phyloP scores from a whole-genome alignment of 371 early-diverging fungal genomes.

The Apophysomyces trapeziformis region DNA sequence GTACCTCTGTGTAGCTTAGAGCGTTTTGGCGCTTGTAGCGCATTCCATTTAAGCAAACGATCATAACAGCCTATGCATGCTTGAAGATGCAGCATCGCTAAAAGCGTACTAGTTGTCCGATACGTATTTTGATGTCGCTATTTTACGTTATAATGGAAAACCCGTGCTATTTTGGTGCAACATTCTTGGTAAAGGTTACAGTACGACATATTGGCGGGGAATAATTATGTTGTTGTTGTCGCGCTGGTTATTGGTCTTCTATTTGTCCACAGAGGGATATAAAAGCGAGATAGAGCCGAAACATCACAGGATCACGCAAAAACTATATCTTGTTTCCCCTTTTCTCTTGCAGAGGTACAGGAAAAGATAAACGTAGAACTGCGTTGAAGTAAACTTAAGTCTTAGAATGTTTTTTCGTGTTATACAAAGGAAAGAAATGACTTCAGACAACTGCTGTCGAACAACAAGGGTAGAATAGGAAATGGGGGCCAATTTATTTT shows the following conservation, averaged over 20 bases:
- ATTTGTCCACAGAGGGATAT: background rate
- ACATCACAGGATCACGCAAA: background rate
- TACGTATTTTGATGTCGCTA: too few species aligned
- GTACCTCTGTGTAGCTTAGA: background rate
- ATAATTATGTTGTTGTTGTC: slow-evolving; percentile 5
- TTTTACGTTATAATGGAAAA: too few species aligned
- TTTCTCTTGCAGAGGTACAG: too few species aligned
- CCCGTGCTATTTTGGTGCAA: slow-evolving; percentile 4
- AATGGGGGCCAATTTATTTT: background rate
- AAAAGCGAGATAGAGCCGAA: background rate
- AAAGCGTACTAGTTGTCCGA: too few species aligned
- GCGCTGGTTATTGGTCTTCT: background rate
- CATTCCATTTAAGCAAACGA: too few species aligned
- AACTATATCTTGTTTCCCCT: background rate
- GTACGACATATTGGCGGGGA: slow-evolving; percentile 10
- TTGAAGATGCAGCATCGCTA: too few species aligned
- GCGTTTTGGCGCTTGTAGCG: background rate
- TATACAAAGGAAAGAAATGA: slow-evolving; percentile 4
- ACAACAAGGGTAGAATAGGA: slow-evolving; percentile 3
- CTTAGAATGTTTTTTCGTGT: background rate
- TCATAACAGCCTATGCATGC: too few species aligned
- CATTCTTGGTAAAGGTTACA: slow-evolving; percentile 2
- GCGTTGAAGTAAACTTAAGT: background rate
- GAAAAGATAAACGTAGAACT: too few species aligned
- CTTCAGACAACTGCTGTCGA: slow-evolving; percentile 7